These are phyloP conservation scores for Cocos nucifera DNA, from an alignment of 176 grass and related monocot species.

Conservation along the genomic window DNA sequence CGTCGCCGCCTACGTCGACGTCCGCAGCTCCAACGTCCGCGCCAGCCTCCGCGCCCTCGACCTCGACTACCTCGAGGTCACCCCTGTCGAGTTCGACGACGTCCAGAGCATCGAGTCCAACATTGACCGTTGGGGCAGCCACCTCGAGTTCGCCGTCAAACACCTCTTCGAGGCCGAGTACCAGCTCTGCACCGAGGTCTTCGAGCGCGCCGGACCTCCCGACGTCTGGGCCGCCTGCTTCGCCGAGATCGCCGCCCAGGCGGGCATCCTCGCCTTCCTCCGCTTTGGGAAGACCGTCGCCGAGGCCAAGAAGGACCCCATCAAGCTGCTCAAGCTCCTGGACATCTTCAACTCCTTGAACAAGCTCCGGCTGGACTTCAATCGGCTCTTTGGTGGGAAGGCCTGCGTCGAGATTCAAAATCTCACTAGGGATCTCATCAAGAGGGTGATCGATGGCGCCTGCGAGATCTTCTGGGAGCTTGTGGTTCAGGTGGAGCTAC, in stretches of 20 bases:
- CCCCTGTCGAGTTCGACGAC: constrained; percentile 1
- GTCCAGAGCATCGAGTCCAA: constrained; percentile 8
- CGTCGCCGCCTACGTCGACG: constrained; percentile 13
- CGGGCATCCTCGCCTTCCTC: constrained; percentile 20
- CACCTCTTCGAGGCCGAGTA: constrained; percentile 23
- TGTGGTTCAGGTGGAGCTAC: constrained; percentile 70
- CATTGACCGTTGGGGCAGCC: constrained; percentile 15
- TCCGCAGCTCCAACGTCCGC: constrained; percentile 19
- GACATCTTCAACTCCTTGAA: constrained; percentile 72
- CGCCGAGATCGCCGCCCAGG: constrained; percentile 14
- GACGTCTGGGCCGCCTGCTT: constrained; percentile 9
- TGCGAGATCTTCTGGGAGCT: constrained; percentile 74
- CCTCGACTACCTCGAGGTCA: constrained; percentile 14
- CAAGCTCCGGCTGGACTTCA: constrained; percentile 63
- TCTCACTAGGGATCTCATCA: constrained; percentile 69
- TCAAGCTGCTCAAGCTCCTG: constrained; percentile 30
- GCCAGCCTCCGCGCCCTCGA: constrained; percentile 16
- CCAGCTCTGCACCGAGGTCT: constrained; percentile 19
- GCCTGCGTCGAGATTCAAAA: constrained; percentile 58
- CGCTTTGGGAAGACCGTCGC: constrained; percentile 14
- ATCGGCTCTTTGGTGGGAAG: constrained; percentile 58
- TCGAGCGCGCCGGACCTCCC: not conserved
- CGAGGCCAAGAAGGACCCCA: constrained; percentile 19
- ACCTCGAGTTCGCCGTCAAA: constrained; percentile 26
- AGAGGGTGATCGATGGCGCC: constrained; percentile 50